These are phyloP conservation scores for Rhizophora mangle DNA, from an alignment of 345 rosid species.

Conservation along the genomic window DNA sequence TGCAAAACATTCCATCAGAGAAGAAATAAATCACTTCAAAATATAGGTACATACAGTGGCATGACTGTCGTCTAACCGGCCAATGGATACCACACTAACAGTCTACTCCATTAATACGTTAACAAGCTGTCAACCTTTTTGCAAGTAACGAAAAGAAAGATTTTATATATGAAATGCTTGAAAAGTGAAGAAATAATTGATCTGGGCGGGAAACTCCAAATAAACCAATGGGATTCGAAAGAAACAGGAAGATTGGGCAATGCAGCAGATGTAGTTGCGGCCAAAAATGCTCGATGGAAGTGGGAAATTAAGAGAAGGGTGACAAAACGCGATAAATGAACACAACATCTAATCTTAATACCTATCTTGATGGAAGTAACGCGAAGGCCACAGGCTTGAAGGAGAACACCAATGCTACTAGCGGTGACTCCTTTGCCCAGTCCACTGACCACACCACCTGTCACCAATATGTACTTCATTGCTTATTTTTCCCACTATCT, in stretches of 20 bases:
- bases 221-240: background rate
- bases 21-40: too few species aligned
- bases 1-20: conserved; percentile 19
- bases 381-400: conserved; percentile 32
- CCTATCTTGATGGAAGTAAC: conserved; percentile 35
- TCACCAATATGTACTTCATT: conserved; percentile 34
- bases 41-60: too few species aligned
- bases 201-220: background rate
- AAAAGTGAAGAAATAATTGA: background rate
- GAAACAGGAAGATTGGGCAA: background rate
- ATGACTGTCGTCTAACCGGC: too few species aligned
- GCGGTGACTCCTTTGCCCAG: conserved; percentile 37
- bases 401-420: conserved; percentile 31
- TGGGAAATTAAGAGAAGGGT: background rate
- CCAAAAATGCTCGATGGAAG: background rate
- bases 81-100: too few species aligned
- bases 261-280: too few species aligned
- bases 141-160: too few species aligned
- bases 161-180: background rate
- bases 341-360: background rate
- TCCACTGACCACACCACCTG: conserved; percentile 34
- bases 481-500: background rate
- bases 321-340: too few species aligned
- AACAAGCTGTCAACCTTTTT: too few species aligned
- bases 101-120: too few species aligned